Evolutionary conservation across 1,284 basidiomycete species (phyloP).

Genomic region (Ceratobasidium sp.): DNA sequence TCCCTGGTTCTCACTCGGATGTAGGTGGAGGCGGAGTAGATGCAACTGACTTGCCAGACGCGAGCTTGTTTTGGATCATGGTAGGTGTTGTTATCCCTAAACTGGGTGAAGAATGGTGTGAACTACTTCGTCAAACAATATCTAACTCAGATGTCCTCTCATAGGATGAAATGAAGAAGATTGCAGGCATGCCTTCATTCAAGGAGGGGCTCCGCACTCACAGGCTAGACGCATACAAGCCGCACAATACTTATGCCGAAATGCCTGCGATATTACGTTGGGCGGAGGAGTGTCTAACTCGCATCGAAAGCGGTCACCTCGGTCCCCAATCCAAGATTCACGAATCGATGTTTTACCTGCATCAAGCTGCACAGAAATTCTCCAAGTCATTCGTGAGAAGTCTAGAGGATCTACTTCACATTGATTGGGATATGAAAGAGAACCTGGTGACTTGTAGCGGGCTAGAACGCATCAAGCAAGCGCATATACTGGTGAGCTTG

Average conservation of each 20-base stretch:
- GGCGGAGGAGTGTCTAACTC: conserved; percentile 25
- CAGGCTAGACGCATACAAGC: conserved; percentile 4
- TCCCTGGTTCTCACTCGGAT: conserved; percentile 44
- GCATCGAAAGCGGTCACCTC: conserved; percentile 1
- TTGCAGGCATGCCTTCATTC: not conserved
- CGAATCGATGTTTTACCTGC: conserved; percentile 11
- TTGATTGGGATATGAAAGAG: conserved; percentile 32
- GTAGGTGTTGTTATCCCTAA: not conserved
- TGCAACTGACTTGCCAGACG: conserved; percentile 31
- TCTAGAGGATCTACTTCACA: conserved; percentile 10
- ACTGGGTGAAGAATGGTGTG: too few relatives aligned
- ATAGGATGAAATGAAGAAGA: conserved; percentile 24
- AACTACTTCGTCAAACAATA: not conserved
- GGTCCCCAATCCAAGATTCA: not conserved
- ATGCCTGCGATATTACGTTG: not conserved
- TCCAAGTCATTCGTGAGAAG: not conserved
- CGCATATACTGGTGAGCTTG: conserved; percentile 9
- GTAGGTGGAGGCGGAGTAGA: conserved; percentile 44
- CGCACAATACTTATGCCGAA: conserved; percentile 24
- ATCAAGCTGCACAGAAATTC: not conserved
- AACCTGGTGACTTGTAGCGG: conserved; percentile 2
- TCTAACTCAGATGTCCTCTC: not conserved
- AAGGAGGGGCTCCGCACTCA: not conserved
- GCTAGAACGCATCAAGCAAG: conserved; percentile 24
- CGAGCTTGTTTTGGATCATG: conserved; percentile 45